Base-by-base conservation (phyloP, 78 protist species). In the Tieghemostelium lacteum region DNA sequence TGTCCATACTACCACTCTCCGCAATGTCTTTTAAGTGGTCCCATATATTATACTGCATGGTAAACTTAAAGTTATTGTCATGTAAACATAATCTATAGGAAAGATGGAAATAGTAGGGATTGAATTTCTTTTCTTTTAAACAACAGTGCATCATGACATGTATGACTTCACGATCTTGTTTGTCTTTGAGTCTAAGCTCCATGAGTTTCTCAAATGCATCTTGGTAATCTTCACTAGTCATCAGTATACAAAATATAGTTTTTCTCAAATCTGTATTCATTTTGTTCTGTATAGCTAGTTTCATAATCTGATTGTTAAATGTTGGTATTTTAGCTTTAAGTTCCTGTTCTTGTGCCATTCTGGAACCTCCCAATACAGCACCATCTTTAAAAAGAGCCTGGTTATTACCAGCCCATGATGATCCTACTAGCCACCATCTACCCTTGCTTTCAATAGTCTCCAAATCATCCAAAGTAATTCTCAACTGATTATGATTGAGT, bases 401-500 rank as follows among this genome's bases (percentile, higher is more conserved):
- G 14, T 69, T 65, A 55, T 50, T 57, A 17, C 93, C 93, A 36
- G 80, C 86, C 93, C 93, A 87, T n/a, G 86, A 75, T 28, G 77
- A 64, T 34, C 93, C 93, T 31, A 87, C 93, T 29, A 87, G 34
- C 93, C 93, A 87, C 93, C 93, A 87, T 49, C 93, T 37, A 28
- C 93, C 93, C 26, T 49, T 50, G 0, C 22, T 58, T 12, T 67
- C 88, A 20, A 80, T 57, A 14, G 64, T 45, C n/a, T 34, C 36
- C 10, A 80, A 61, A 57, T 80, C 88, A 26, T 52, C 34, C 57
- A 54, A 80, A 55, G 78, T 42, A 1, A 80, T 67, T 37, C 52
- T 31, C 33, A 80, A 7, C 26, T 71, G 73, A 36, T 80, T 80
- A 26, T 40, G 29, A 39, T 31, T 52, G 36, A 80, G 22, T 34